Base-by-base conservation (phyloP, 768 basidiomycete genomes). In the Amanita pseudoporphyria region DNA sequence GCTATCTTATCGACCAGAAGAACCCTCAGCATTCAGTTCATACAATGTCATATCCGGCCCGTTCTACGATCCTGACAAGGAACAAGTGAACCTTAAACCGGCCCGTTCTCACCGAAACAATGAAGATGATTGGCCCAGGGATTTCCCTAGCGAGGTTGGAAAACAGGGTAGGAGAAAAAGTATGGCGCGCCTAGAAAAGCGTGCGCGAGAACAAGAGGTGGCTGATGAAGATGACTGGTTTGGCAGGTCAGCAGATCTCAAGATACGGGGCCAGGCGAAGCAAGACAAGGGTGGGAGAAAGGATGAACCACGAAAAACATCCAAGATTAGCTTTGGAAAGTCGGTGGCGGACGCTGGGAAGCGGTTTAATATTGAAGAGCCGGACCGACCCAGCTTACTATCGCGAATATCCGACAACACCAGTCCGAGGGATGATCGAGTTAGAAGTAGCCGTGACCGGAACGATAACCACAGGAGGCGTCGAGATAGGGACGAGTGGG, bases 141-240 rank as follows among this genome's bases (percentile, higher is more conserved):
- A 62, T 43, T 67, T 71, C 14, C 79, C 80, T 1, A 67, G 70
- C 31, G 71, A 82, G 52, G 85, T 89, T 28, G 87, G 87, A 14
- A 77, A 70, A 58, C 76, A 76, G 54, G 83, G 73, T 3, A 76
- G 74, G 54, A 72, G 71, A 52, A 87, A 82, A 60, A 75, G 79
- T 45, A 76, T 67, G 40, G 77, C 71, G 31, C 73, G 67, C 49
- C 59, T 85, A 62, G 77, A 74, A 54, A 72, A 72, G 56, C 72
- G 71, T 49, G 76, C 73, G 22, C 64, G 57, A 28, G 57, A 68
- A 46, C 65, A 68, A 52, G 53, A 64, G 52, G 68, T 65, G n/a
- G 73, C 73, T 19, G 73, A 78, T 18, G 82, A 85, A 3, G 76
- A 74, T 41, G 80, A 86, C 61, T 87, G 86, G 86, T 89, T 89